Conservation (phyloP, 2,329 filamentous ascomycete species). For the Pseudocercospora eumusae region DNA sequence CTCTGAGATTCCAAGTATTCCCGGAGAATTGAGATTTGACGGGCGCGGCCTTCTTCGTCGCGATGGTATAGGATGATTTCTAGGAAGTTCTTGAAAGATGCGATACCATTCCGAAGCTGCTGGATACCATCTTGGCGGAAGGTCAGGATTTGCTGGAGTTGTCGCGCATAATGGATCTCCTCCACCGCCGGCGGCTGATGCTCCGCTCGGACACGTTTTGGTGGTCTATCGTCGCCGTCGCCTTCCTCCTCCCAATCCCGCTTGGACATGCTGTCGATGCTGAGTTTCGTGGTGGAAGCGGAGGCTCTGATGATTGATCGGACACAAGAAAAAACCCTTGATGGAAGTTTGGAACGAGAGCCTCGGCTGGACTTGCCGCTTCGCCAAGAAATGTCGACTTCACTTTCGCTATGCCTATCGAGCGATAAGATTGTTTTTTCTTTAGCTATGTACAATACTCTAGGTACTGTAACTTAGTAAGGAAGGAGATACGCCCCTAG, state of each 20-base stretch:
- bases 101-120: constrained; percentile 67
- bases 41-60: constrained; percentile 52
- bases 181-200: constrained; percentile 51
- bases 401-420: neutral
- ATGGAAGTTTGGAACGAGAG: neutral
- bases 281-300: too few relatives aligned
- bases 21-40: constrained; percentile 61
- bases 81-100: constrained; percentile 70
- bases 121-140: constrained; percentile 67
- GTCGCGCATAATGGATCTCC: constrained; percentile 63
- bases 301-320: neutral
- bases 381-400: neutral
- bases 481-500: too few relatives aligned
- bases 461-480: too few relatives aligned
- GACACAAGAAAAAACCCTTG: neutral
- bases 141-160: constrained; percentile 67
- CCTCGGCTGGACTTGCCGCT: neutral
- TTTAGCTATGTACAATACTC: too few relatives aligned
- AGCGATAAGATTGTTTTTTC: too few relatives aligned
- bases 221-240: constrained; percentile 32
- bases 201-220: constrained; percentile 37
- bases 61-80: constrained; percentile 61
- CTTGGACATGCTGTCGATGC: constrained; percentile 33
- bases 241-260: constrained; percentile 26
- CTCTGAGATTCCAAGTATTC: constrained; percentile 68